A percentile compares a stretch with the other conserved stretches of the same genome.
These are phyloP conservation scores for Myxozyma neglecta DNA, from an alignment of 805 yeast genomes.

Conservation along the genomic window DNA sequence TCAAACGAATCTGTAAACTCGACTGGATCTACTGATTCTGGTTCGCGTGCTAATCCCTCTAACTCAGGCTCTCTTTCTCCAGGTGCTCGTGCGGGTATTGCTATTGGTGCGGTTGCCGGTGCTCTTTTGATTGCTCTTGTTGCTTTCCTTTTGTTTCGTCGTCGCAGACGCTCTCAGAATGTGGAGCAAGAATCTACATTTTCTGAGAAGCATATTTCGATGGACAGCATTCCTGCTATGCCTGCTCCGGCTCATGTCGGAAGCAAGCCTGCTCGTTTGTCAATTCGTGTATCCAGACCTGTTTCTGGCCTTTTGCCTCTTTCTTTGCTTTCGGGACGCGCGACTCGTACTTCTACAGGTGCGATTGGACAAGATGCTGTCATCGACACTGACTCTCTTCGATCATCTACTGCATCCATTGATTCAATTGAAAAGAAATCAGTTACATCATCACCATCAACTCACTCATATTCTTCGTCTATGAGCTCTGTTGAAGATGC, in stretches of 20 bases:
- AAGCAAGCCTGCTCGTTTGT: constrained; percentile 24
- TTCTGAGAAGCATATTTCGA: constrained; percentile 3
- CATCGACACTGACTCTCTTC: constrained; percentile 2
- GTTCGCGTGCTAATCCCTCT: background rate
- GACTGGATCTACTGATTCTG: constrained; percentile 71
- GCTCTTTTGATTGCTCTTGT: constrained; percentile 12
- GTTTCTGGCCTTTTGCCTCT: constrained; percentile 28
- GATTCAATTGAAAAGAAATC: constrained; percentile 1
- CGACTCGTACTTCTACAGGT: constrained; percentile 21
- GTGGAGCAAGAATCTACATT: background rate
- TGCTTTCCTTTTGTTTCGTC: constrained; percentile 25
- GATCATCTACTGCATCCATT: constrained; percentile 2
- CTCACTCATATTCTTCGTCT: constrained; percentile 13
- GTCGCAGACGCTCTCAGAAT: constrained; percentile 8
- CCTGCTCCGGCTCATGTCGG: constrained; percentile 12
- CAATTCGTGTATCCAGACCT: constrained; percentile 27
- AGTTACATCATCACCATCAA: constrained; percentile 3
- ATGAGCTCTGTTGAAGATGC: constrained; percentile 7
- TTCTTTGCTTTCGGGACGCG: constrained; percentile 28
- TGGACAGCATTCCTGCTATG: constrained; percentile 2
- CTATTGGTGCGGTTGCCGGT: constrained; percentile 26
- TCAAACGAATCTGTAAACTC: background rate
- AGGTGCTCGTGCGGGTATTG: constrained; percentile 30
- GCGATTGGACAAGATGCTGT: constrained; percentile 12
- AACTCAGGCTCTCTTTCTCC: constrained; percentile 17